Base-by-base conservation (phyloP, 2,329 filamentous ascomycete species). In the Sporothrix mexicana region DNA sequence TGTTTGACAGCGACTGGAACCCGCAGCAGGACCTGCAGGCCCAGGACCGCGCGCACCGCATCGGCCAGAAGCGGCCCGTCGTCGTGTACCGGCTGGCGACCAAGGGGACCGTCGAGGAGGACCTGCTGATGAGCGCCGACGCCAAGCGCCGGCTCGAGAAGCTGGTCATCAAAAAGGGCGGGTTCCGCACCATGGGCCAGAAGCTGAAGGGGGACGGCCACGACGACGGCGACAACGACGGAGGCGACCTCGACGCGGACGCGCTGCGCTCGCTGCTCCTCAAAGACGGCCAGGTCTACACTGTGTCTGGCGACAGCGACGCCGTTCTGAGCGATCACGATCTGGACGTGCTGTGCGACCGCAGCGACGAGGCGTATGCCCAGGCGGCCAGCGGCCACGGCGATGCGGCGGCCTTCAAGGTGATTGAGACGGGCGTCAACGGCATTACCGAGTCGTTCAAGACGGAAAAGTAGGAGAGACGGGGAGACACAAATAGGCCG, bases 1-100 rank as follows among this genome's bases (percentile, higher is more conserved):
- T 98, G 0, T 98, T 96, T 77, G 95, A 98, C 80, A 85, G 83
- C 2, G 88, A 97, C 78, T 98, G 95, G 90, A 99, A 99, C 77
- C 96, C 96, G 0, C 96, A 99, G 80, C 95, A 98, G 79, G 96
- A 99, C 80, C 85, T 99, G 0, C 96, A 99, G 79, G 96, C 96
- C 0, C 96, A 98, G 81, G 96, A 99, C 79, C 93, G 96, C 5
- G 94, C 93, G 0, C 96, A 99, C 79, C 90, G 96, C 13, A 98
- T 99, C 75, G 96, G 96, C 0, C 96, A 99, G 80, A 97, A 91
- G 0, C 88, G 91, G 2, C 96, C 96, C 0, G 96, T 99, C 0
- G 90, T 99, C 23, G 92, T 99, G 0, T 99, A 97, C 81, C 92
- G 96, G 1, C 90, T 99, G 47, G 95, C 96, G 0, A 99, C 96